Conservation (phyloP, 805 yeast species). For the Sporopachydermia lactativora region DNA sequence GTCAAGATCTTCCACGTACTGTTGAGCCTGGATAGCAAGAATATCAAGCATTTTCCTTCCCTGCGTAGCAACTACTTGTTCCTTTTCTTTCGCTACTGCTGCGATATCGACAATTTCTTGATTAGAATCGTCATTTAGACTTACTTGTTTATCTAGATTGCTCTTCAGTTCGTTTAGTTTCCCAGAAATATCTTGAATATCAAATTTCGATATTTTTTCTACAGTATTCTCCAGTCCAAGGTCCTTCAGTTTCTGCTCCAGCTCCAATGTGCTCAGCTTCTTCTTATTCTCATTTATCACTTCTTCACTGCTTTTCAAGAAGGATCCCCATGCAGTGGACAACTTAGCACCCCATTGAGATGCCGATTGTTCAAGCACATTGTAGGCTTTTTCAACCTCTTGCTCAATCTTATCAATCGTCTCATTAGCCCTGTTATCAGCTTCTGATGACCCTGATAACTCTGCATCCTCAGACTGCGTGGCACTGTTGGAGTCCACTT, state of each 20-base stretch:
- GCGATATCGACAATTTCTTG: slow-evolving; percentile 3
- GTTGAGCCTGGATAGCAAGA: slow-evolving; percentile 34
- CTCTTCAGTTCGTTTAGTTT: background rate
- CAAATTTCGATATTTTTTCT: background rate
- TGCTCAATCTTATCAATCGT: slow-evolving; percentile 36
- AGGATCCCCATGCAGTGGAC: slow-evolving; percentile 20
- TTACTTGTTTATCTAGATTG: background rate
- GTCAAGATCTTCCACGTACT: slow-evolving; percentile 58
- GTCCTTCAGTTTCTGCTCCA: background rate
- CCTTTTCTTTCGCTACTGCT: slow-evolving; percentile 6
- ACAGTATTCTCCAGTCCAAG: background rate
- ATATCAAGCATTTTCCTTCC: slow-evolving; percentile 18
- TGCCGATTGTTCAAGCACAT: slow-evolving; percentile 28
- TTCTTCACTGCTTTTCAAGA: slow-evolving; percentile 21
- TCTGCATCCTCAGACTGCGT: background rate
- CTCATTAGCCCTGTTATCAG: slow-evolving; percentile 37
- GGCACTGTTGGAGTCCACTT: background rate
- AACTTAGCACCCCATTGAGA: slow-evolving; percentile 19
- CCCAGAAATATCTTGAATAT: background rate
- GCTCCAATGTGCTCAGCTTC: slow-evolving; percentile 4
- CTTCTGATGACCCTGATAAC: slow-evolving; percentile 6
- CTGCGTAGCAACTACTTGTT: slow-evolving; percentile 9
- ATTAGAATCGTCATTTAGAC: background rate
- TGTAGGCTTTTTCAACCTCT: slow-evolving; percentile 37
- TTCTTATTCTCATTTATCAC: slow-evolving; percentile 15